Evolutionary conservation across 1,284 basidiomycete genomes (phyloP).

Genomic region (Irpex rosettiformis): DNA sequence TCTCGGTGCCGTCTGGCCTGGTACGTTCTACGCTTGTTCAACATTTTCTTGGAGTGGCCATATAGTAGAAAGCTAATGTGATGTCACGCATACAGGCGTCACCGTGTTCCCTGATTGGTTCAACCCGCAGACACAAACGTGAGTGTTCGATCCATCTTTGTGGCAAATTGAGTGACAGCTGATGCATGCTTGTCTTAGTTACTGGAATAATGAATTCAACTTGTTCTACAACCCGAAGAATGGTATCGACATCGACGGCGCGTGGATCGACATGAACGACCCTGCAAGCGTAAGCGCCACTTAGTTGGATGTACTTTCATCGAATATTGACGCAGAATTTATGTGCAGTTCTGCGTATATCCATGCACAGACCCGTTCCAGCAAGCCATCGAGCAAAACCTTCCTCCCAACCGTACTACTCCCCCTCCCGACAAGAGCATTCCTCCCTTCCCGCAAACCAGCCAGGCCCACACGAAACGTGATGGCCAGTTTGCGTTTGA

Average conservation of each 20-base stretch:
- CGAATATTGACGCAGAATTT: neutral
- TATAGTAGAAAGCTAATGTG: neutral
- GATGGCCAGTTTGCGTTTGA: constrained; percentile 15
- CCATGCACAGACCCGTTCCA: constrained; percentile 56
- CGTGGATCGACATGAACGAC: constrained; percentile 76
- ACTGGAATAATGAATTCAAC: constrained; percentile 61
- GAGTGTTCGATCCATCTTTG: constrained; percentile 16
- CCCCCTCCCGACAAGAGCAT: constrained; percentile 48
- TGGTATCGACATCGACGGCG: constrained; percentile 64
- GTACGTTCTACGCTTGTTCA: constrained; percentile 25
- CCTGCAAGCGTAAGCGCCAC: constrained; percentile 45
- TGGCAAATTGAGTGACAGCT: neutral
- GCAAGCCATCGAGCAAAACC: constrained; percentile 45
- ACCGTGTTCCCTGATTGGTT: constrained; percentile 75
- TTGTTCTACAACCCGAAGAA: constrained; percentile 53
- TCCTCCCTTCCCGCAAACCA: constrained; percentile 45
- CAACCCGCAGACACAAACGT: constrained; percentile 48
- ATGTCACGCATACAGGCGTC: constrained; percentile 34
- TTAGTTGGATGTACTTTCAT: constrained; percentile 7
- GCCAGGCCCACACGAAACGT: constrained; percentile 28
- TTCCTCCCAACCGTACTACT: constrained; percentile 51
- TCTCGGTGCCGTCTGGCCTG: constrained; percentile 71
- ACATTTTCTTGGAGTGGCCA: too few species aligned
- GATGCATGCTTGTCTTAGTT: constrained; percentile 33
- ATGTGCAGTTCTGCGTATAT: constrained; percentile 50